A percentile compares a stretch with the other conserved stretches of the same genome.
Conservation (phyloP, 1,284 basidiomycete species). For the Irpex sp. region DNA sequence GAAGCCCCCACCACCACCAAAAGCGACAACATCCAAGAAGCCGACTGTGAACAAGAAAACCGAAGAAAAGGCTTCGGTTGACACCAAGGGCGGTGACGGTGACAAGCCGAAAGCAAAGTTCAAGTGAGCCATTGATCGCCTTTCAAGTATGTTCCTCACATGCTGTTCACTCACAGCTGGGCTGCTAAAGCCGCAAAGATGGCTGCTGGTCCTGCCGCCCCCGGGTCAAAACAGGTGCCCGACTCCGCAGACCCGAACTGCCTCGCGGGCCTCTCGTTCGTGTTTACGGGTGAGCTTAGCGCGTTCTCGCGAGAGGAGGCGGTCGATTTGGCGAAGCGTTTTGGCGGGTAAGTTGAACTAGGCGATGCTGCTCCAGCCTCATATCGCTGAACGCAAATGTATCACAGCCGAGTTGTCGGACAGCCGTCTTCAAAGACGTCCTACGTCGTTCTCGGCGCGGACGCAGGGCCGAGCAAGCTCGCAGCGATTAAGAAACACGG, state of each 20-base stretch:
- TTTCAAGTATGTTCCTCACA: not conserved
- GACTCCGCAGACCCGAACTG: constrained; percentile 71
- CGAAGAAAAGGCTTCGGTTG: constrained; percentile 17
- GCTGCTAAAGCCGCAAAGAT: constrained; percentile 62
- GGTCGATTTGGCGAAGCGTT: constrained; percentile 86
- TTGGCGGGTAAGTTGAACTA: constrained; percentile 68
- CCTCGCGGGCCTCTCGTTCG: constrained; percentile 85
- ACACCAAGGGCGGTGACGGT: constrained; percentile 13
- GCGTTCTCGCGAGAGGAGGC: constrained; percentile 90
- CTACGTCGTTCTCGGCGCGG: constrained; percentile 86
- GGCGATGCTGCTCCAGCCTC: not conserved
- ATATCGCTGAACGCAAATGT: constrained; percentile 1
- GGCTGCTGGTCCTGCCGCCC: constrained; percentile 70
- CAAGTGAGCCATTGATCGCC: constrained; percentile 22
- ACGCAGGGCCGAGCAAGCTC: constrained; percentile 88
- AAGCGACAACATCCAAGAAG: constrained; percentile 13
- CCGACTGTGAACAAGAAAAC: constrained; percentile 17
- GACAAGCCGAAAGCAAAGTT: constrained; percentile 31
- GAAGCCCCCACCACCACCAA: constrained; percentile 16
- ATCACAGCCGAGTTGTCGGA: constrained; percentile 73
- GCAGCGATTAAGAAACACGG: constrained; percentile 80
- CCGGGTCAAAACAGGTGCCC: constrained; percentile 83
- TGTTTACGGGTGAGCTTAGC: constrained; percentile 93
- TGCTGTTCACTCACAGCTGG: constrained; percentile 43
- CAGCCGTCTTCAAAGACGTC: constrained; percentile 90